These are phyloP conservation scores for Jacaranda mimosifolia DNA, from an alignment of 257 asterid species.

Conservation along the genomic window DNA sequence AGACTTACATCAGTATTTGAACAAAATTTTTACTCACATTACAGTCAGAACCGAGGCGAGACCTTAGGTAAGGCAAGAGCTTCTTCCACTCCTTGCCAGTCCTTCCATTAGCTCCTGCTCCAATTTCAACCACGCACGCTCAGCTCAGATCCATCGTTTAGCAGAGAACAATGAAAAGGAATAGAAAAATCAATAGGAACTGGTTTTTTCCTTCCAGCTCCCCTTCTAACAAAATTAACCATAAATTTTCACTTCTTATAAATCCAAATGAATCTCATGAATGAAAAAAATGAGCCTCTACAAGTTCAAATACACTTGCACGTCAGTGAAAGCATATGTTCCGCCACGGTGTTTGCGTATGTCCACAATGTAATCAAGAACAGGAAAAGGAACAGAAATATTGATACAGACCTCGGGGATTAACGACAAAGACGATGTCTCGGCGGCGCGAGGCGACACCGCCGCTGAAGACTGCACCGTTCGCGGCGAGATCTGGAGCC, in stretches of 20 bases:
- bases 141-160: constrained; percentile 4
- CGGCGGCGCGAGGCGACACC: constrained; percentile 70
- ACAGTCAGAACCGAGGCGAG: constrained; percentile 85
- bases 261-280: constrained; percentile 8
- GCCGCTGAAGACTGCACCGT: constrained; percentile 43
- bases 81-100: constrained; percentile 97
- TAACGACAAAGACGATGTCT: constrained; percentile 89
- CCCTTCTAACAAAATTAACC: background rate
- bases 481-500: constrained; percentile 71
- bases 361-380: constrained; percentile 17
- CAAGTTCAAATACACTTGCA: background rate
- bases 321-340: background rate
- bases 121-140: constrained; percentile 36
- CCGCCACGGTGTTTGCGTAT: background rate
- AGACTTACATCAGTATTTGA: background rate
- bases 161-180: background rate
- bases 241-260: background rate
- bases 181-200: constrained; percentile 1
- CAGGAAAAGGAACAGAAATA: background rate
- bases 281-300: background rate
- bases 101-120: constrained; percentile 92
- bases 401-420: constrained; percentile 71
- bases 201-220: background rate
- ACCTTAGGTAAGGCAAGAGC: constrained; percentile 81
- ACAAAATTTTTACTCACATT: constrained; percentile 66